Evolutionary conservation across 139 green algal genomes (phyloP).

Genomic region (Penium margaritaceum): DNA sequence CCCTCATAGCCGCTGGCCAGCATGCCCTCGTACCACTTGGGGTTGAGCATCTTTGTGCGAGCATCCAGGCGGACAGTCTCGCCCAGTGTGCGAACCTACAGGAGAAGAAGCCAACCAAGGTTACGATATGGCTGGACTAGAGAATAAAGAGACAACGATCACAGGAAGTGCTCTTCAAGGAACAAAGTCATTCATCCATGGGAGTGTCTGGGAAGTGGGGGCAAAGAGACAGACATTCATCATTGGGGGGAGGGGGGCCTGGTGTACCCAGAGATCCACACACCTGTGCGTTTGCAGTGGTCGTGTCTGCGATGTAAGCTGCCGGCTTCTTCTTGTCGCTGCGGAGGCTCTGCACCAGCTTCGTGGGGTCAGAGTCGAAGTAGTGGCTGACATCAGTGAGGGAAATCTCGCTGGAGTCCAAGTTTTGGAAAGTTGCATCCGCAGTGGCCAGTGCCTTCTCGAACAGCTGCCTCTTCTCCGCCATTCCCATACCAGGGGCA

Average conservation of each 20-base stretch:
- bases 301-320: constrained; percentile 97
- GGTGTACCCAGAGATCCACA: too few species aligned
- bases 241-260: too few species aligned
- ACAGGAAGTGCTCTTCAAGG: not conserved
- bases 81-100: constrained; percentile 74
- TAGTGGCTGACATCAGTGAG: constrained; percentile 96
- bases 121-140: too few species aligned
- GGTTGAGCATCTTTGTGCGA: constrained; percentile 98
- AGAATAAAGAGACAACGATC: not conserved
- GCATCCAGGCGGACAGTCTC: constrained; percentile 94
- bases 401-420: constrained; percentile 94
- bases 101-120: too few species aligned
- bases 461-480: constrained; percentile 81
- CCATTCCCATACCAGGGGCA: constrained; percentile 76
- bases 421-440: constrained; percentile 98
- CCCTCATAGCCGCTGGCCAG: constrained; percentile 89
- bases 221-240: too few species aligned
- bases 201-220: too few species aligned
- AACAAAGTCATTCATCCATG: not conserved
- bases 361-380: constrained; percentile 97
- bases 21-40: constrained; percentile 99
- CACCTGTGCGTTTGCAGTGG: constrained; percentile 90
- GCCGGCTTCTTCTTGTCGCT: constrained; percentile 74
- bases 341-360: constrained; percentile 86
- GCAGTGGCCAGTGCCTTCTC: constrained; percentile 91